phyloP scores from a whole-genome alignment of 1,139 yeast genomes.

The Geotrichum reessii region DNA sequence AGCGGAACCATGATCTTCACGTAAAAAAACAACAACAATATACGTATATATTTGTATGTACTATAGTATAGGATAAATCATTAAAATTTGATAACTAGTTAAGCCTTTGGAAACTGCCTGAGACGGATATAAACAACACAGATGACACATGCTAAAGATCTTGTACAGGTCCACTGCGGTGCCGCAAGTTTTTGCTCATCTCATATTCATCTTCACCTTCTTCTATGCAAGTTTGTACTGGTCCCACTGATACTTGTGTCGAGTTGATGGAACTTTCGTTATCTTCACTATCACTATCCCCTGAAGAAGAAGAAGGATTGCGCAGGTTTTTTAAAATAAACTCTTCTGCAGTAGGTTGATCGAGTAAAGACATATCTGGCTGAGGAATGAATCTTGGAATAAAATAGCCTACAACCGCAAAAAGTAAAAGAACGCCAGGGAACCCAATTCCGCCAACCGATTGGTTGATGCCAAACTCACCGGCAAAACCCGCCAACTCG shows the following conservation, averaged over 20 bases:
- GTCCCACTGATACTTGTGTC: background rate
- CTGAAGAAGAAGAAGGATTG: conserved; percentile 1
- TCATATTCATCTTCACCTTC: background rate
- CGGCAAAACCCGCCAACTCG: conserved; percentile 57
- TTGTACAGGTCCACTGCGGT: background rate
- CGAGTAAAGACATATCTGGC: conserved; percentile 57
- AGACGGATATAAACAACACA: background rate
- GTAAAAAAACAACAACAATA: background rate
- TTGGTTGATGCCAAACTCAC: conserved; percentile 79
- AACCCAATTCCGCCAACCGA: conserved; percentile 93
- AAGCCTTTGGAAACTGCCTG: background rate
- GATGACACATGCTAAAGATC: background rate
- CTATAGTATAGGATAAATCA: too few relatives aligned
- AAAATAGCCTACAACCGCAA: conserved; percentile 56
- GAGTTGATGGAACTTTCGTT: background rate
- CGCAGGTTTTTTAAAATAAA: conserved; percentile 42
- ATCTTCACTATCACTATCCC: background rate
- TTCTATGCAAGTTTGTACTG: background rate
- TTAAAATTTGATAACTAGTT: background rate
- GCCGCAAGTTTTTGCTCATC: background rate
- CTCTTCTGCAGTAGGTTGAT: conserved; percentile 67
- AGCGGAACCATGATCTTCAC: too few relatives aligned
- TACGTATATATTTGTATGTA: too few relatives aligned
- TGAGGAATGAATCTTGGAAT: conserved; percentile 61
- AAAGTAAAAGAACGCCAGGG: conserved; percentile 70